Base-by-base conservation (phyloP, 164 flowering plant genomes). In the Echeveria elegans region DNA sequence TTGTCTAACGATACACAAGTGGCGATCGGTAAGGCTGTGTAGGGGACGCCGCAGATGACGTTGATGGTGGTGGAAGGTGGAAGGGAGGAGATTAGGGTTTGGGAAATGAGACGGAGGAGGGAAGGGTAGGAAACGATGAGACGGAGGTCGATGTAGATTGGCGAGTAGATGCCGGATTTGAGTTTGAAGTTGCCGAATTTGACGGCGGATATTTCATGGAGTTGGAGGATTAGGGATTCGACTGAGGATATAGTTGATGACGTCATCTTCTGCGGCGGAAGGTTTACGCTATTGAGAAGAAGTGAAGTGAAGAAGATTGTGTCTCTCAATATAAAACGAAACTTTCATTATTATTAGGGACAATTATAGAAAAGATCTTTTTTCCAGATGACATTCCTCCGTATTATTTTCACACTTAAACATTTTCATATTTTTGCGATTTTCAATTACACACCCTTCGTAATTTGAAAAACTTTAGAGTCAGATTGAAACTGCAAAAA, bases 11-110 rank as follows among this genome's bases (percentile, higher is more conserved):
- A 91, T 70, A 90, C 80, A 69, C 75, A 72, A 32, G 98, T 89
- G 70, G 98, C 97, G 60, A 94, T 91, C 63, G 97, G 97, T 52
- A 94, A 89, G 41, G 98, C 97, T 3, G 98, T 91, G 89, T 91
- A 91, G 23, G 97, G 98, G 37, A 91, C 97, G 50, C 97, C 97
- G 73, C 97, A 91, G 65, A 94, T 68, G 75, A 87, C 75, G 72
- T 89, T 88, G 81, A 71, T 88, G 21, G 71, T 4, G 70, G 84
- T 36, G 71, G 80, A 28, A 29, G 86, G 43, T 24, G 92, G 71
- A 70, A 82, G 62, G 45, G 85, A 62, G 31, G 92, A 67, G 77
- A 83, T 70, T 26, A 94, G 81, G 70, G 85, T 77, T 47, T 78
- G 65, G 67, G 98, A 83, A 77, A 94, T 86, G 58, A 78, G 80